Conservation (phyloP, 2,329 filamentous ascomycete genomes). For the Aspergillus sp. region DNA sequence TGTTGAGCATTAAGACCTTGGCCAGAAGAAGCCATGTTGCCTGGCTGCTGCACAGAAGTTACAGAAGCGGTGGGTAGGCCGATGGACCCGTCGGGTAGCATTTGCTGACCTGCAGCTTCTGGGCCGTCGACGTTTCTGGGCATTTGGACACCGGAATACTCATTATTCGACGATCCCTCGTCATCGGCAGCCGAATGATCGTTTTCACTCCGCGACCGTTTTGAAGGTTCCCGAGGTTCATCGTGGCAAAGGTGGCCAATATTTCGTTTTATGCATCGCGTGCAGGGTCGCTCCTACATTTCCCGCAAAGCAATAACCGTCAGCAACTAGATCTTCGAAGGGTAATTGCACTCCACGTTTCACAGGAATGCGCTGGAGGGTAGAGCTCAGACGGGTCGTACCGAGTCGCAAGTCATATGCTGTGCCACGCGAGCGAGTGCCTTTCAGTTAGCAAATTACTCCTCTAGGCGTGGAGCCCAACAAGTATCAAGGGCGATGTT, state of each 20-base stretch:
- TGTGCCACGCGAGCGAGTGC: slow-evolving; percentile 51
- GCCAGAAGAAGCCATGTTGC: slow-evolving; percentile 66
- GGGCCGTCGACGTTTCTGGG: slow-evolving; percentile 59
- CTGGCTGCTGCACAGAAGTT: slow-evolving; percentile 65
- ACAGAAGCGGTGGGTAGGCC: slow-evolving; percentile 52
- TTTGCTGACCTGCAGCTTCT: slow-evolving; percentile 52
- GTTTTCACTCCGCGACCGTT: slow-evolving; percentile 72
- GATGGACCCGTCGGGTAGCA: slow-evolving; percentile 44
- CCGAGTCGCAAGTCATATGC: slow-evolving; percentile 93
- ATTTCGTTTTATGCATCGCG: slow-evolving; percentile 95
- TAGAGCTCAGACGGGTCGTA: slow-evolving; percentile 52
- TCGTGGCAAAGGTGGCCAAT: slow-evolving; percentile 98
- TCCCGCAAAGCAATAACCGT: slow-evolving; percentile 26
- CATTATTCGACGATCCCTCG: slow-evolving; percentile 51
- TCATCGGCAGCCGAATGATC: slow-evolving; percentile 62
- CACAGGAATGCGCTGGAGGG: slow-evolving; percentile 23
- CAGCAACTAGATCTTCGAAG: slow-evolving; percentile 25
- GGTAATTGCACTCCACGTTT: slow-evolving; percentile 24
- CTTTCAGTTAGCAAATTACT: slow-evolving; percentile 50
- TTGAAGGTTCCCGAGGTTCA: slow-evolving; percentile 85
- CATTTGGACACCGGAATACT: slow-evolving; percentile 49
- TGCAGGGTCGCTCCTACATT: slow-evolving; percentile 85
- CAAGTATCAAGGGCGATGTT: background rate
- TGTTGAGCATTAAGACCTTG: slow-evolving; percentile 67
- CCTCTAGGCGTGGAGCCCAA: slow-evolving; percentile 13